Conservation (phyloP, 2,329 filamentous ascomycete genomes). For the Thielaviopsis punctulata region DNA sequence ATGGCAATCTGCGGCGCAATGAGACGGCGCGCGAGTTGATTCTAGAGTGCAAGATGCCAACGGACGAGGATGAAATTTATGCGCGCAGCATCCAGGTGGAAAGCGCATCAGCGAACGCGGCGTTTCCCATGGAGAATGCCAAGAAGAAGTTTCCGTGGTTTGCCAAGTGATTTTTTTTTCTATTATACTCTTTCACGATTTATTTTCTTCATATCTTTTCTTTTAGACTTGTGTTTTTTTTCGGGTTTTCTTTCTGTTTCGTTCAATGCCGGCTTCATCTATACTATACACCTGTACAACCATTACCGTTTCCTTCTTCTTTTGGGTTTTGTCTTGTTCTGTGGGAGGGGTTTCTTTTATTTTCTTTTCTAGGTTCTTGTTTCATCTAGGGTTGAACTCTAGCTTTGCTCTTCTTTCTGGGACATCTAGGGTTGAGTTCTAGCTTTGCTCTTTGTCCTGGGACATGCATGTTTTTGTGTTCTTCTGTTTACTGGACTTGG, state of each 20-base stretch:
- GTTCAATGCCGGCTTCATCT: neutral
- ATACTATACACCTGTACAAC: neutral
- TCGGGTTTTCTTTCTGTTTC: neutral
- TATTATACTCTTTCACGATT: neutral
- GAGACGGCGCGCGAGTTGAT: constrained; percentile 59
- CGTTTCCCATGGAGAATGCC: constrained; percentile 26
- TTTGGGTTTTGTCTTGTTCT: neutral
- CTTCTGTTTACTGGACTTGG: too few relatives aligned
- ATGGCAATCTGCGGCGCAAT: constrained; percentile 52
- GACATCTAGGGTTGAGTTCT: too few relatives aligned
- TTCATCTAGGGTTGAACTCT: too few relatives aligned
- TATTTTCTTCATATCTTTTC: neutral
- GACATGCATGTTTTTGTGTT: neutral
- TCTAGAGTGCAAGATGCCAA: constrained; percentile 62
- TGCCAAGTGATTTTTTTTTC: constrained; percentile 24
- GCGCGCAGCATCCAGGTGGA: constrained; percentile 44
- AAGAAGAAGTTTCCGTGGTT: constrained; percentile 55
- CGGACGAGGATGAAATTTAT: constrained; percentile 68
- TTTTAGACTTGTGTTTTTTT: neutral
- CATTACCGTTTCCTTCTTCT: neutral
- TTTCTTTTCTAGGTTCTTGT: too few relatives aligned
- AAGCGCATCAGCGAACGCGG: constrained; percentile 23
- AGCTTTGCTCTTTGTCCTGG: neutral
- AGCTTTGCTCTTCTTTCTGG: too few relatives aligned
- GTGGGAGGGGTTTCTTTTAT: neutral